A percentile compares a stretch with the other conserved stretches of the same genome.
These are phyloP conservation scores for Podaxis sp. DNA, from an alignment of 768 basidiomycete genomes.

Conservation along the genomic window DNA sequence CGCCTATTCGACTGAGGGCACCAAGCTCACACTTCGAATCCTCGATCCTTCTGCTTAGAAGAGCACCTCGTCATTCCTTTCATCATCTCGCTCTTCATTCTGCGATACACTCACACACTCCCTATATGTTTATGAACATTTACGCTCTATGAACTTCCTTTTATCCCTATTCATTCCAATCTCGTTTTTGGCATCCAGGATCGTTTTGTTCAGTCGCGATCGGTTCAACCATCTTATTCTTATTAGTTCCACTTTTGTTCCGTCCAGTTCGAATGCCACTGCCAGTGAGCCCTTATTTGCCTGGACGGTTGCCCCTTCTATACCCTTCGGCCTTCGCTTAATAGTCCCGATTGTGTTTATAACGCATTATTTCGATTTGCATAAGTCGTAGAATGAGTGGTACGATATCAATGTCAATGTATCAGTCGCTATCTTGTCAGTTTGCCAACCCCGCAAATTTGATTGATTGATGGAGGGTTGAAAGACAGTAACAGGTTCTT, in stretches of 20 bases:
- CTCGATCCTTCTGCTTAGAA: constrained; percentile 34
- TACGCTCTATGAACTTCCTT: not conserved
- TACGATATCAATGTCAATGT: not conserved
- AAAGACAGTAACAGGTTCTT: not conserved
- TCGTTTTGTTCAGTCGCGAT: constrained; percentile 1
- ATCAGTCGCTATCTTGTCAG: not conserved
- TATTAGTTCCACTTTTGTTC: constrained; percentile 2
- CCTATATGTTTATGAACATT: not conserved
- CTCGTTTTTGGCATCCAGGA: not conserved
- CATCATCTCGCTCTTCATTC: constrained; percentile 10
- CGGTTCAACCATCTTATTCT: constrained; percentile 1
- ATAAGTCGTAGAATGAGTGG: not conserved
- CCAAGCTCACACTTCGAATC: constrained; percentile 60
- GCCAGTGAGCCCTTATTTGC: constrained; percentile 1
- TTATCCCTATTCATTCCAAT: not conserved
- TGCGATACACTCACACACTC: not conserved
- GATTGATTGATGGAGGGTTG: not conserved
- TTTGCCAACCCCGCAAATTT: not conserved
- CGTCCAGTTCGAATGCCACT: not conserved
- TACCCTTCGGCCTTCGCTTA: constrained; percentile 12
- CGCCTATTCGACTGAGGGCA: constrained; percentile 39
- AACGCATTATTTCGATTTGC: constrained; percentile 4
- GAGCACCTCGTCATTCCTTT: not conserved
- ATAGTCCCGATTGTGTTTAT: constrained; percentile 11
- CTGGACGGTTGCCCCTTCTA: constrained; percentile 8